phyloP scores from a whole-genome alignment of 345 rosid genomes.

The Lumnitzera littorea region DNA sequence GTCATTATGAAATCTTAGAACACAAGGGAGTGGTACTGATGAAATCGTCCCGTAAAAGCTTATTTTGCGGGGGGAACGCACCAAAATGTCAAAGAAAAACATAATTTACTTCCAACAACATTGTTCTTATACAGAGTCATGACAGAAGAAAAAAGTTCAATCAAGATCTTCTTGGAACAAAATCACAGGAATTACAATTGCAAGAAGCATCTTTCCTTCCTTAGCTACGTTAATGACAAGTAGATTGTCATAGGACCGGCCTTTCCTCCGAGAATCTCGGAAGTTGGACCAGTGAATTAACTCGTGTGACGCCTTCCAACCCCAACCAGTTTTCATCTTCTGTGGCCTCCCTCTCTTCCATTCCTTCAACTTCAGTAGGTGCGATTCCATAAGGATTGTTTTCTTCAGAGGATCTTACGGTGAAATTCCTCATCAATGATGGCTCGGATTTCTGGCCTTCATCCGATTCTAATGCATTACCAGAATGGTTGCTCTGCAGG shows the following conservation, averaged over 20 bases:
- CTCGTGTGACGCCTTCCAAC: constrained; percentile 93
- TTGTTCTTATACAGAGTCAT: neutral
- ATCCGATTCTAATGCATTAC: constrained; percentile 64
- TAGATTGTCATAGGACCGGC: constrained; percentile 25
- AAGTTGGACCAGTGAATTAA: constrained; percentile 95
- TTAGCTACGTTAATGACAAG: neutral
- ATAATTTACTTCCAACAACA: neutral
- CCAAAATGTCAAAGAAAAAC: neutral
- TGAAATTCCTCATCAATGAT: constrained; percentile 75
- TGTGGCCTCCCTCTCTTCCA: constrained; percentile 17
- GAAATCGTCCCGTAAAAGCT: too few relatives aligned
- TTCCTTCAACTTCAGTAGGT: constrained; percentile 26
- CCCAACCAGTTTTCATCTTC: constrained; percentile 93
- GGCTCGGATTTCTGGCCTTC: constrained; percentile 84
- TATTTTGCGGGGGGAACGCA: too few relatives aligned
- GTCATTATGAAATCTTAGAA: too few relatives aligned
- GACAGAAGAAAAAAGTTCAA: neutral
- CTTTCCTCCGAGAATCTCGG: constrained; percentile 87
- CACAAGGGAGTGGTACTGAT: too few relatives aligned
- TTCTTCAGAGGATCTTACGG: constrained; percentile 71
- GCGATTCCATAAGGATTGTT: constrained; percentile 30
- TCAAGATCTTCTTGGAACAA: constrained; percentile 1
- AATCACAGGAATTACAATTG: constrained; percentile 12
- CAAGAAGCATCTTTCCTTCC: constrained; percentile 14
- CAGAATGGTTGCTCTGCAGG: constrained; percentile 58